Evolutionary conservation across 257 asterid species (phyloP), one percentile per base, ranked within the genome.

Genomic region (Catharanthus roseus): DNA sequence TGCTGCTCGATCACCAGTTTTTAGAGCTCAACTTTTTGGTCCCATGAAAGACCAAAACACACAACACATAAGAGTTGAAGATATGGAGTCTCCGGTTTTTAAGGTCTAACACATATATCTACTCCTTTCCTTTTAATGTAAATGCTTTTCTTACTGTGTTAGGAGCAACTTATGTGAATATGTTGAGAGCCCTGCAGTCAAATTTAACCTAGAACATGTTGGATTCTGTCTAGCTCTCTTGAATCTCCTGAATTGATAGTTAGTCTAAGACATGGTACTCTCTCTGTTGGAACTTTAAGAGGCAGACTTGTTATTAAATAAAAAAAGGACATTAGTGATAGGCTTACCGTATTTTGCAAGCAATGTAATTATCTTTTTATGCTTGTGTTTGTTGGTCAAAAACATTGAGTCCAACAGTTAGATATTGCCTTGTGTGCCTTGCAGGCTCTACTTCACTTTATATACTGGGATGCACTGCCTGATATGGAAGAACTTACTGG

Each of bases 1-100:
- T 79, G 96, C 96, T 47, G 96, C 99, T 69, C 96, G 96, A 26
- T 93, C 99, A 53, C 97, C 99, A 8, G 97, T 90, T 62, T 91
- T 93, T 74, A 84, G 95, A 78, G 99, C 96, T 75, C 99, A 91
- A 74, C 85, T 93, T 29, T 91, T 78, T 83, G 99, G 99, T 65
- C 97, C 97, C 69, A 91, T 90, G 99, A 93, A 88, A 85, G 96
- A 88, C 80, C 95, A 89, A 62, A 80, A 88, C 70, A 83, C 91
- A 19, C 81, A 84, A 74, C 73, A 80, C 68, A 89, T 91, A 72
- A 83, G 72, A 71, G 74, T 93, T 67, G 96, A 91, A 79, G 97
- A 91, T 79, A 85, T 93, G 77, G 95, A 91, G 79, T 79, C 96
- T 49, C 91, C 96, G 31, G 91, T 93, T 75, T 93, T 93, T 80